Conservation (phyloP, 2,329 filamentous ascomycete species). For the Aspergillus caelatus region DNA sequence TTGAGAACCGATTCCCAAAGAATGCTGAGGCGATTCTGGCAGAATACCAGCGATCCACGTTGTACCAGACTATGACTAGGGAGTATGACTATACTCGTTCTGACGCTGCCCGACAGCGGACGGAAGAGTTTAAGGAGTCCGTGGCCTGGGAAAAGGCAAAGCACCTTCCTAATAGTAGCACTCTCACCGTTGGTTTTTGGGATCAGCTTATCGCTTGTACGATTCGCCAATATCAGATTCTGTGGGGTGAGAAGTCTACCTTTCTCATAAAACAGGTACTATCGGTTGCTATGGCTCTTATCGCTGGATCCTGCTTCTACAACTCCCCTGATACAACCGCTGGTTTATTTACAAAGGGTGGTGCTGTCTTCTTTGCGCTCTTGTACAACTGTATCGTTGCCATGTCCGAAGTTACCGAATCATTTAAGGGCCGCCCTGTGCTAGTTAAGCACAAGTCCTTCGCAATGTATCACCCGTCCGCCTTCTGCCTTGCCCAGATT, state of each 20-base stretch:
- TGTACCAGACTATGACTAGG: slow-evolving; percentile 55
- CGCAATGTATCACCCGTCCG: slow-evolving; percentile 59
- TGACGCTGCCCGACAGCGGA: slow-evolving; percentile 53
- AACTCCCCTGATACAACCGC: slow-evolving; percentile 59
- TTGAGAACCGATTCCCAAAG: slow-evolving; percentile 48
- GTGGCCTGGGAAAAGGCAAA: slow-evolving; percentile 59
- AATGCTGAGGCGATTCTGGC: slow-evolving; percentile 48
- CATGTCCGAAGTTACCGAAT: slow-evolving; percentile 68
- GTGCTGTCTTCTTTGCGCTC: slow-evolving; percentile 66
- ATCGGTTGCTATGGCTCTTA: slow-evolving; percentile 62
- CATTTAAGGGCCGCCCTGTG: slow-evolving; percentile 63
- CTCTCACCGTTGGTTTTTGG: slow-evolving; percentile 58
- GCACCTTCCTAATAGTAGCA: slow-evolving; percentile 56
- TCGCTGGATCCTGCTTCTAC: slow-evolving; percentile 70
- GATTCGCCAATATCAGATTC: slow-evolving; percentile 64
- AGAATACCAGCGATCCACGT: slow-evolving; percentile 60
- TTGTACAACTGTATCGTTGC: slow-evolving; percentile 64
- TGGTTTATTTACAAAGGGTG: slow-evolving; percentile 66
- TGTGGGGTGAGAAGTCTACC: slow-evolving; percentile 66
- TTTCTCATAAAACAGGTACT: slow-evolving; percentile 65
- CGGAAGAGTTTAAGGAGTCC: slow-evolving; percentile 57
- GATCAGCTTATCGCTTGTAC: slow-evolving; percentile 61
- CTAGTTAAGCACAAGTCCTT: slow-evolving; percentile 62
- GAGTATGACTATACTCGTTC: slow-evolving; percentile 52
- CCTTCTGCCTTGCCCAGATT: slow-evolving; percentile 48